Evolutionary conservation across 257 asterid species (phyloP), one percentile per base, ranked within the genome.

Genomic region (Prunella vulgaris): DNA sequence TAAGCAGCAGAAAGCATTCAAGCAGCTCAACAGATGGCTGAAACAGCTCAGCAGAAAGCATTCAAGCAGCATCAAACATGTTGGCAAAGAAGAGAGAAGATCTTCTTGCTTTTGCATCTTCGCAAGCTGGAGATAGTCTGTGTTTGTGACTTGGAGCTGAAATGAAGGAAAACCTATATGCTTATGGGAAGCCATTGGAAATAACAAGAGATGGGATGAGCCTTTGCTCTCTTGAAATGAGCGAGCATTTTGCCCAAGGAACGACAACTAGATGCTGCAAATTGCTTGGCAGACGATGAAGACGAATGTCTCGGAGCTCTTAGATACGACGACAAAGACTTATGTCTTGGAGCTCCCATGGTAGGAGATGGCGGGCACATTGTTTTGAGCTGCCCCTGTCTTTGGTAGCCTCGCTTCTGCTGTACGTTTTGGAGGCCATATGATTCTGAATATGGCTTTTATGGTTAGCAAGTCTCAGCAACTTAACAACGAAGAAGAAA

Each of bases 21-120:
- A 15, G 9, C 44, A 35, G 76, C 76, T 62, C 70, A 71, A 14
- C 6, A 49, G 28, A 61, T 71, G 64, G 76, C 76, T 1, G 76
- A 62, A 10, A 21, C 44, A 15, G 70, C n/a, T n/a, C n/a, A n/a
- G n/a, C n/a, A n/a, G n/a, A n/a, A n/a, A 70, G 15, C 25, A 72
- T 9, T 24, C 30, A 1, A 2, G 76, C 46, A 0, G 76, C 76
- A 61, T 13, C 2, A 6, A 33, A 7, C 1, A 56, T 61, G 3
- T 54, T 71, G 2, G 70, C 56, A 22, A 8, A 61, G 70, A 37
- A 61, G 28, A 71, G 70, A 12, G 38, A 1, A 0, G 22, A 15
- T 15, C 20, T 72, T 14, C 22, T 72, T 51, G 37, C 22, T 5
- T 10, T 54, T 2, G 57, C 70, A 0, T 24, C 76, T 4, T 69